Conservation (phyloP, 2,329 filamentous ascomycete genomes). For the Colletotrichum chlorophyti region DNA sequence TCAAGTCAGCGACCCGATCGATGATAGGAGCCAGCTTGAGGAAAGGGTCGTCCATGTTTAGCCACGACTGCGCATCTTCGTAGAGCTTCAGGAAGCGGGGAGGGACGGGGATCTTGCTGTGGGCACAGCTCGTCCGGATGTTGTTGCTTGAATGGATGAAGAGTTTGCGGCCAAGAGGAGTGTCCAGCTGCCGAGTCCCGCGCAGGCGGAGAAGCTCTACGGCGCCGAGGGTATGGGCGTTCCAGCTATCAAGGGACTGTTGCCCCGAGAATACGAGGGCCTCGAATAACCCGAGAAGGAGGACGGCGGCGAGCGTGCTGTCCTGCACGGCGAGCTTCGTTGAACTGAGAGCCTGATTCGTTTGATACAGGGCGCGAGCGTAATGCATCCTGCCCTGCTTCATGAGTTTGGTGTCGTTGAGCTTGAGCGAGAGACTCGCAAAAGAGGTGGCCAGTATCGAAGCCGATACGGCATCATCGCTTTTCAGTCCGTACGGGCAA, state of each 20-base stretch:
- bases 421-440: constrained; percentile 32
- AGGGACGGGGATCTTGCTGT: constrained; percentile 32
- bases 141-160: constrained; percentile 36
- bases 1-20: constrained; percentile 30
- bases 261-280: constrained; percentile 34
- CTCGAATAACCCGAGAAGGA: constrained; percentile 37
- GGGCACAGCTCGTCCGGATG: constrained; percentile 35
- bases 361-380: constrained; percentile 26
- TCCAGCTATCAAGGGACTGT: constrained; percentile 35
- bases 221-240: constrained; percentile 34
- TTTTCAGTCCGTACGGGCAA: constrained; percentile 10
- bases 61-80: constrained; percentile 12
- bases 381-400: constrained; percentile 32
- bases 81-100: constrained; percentile 30
- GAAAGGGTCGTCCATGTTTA: constrained; percentile 27
- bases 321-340: constrained; percentile 32
- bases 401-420: constrained; percentile 24
- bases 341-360: constrained; percentile 27
- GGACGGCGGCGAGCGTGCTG: constrained; percentile 34
- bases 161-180: constrained; percentile 30
- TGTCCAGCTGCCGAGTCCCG: constrained; percentile 31
- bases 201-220: constrained; percentile 35
- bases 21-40: constrained; percentile 28
- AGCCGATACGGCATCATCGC: constrained; percentile 30
- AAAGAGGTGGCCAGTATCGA: constrained; percentile 34